Evolutionary conservation across 805 yeast species (phyloP), one percentile per base, ranked within the genome.

Genomic region (Saccharomycopsis javanensis): DNA sequence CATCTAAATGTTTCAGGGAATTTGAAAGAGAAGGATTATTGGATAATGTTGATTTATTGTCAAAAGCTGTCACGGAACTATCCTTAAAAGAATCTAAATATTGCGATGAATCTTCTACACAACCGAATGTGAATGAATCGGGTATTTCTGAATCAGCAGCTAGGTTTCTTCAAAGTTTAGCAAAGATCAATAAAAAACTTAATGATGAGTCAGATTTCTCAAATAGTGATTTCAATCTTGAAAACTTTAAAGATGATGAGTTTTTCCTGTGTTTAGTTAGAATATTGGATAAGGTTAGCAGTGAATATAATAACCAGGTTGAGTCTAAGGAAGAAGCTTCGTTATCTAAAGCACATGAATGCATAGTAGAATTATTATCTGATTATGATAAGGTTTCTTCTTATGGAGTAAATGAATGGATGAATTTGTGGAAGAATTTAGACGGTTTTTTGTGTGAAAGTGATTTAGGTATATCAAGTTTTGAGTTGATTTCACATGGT

Each of bases 11-110:
- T 57, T 64, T 81, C 5, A 64, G 67, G 0, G 75, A 72, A 7
- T 79, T 88, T 60, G 85, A 79, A 63, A 77, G 86, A 56, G 95
- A 88, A 64, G 96, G 96, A 0, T 68, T 86, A n/a, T 66, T 84
- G 3, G 68, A 75, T 16, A 88, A 84, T 64, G 72, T 78, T 8
- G 62, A 69, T 1, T 58, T 64, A 0, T 68, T 81, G 3, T 55
- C 71, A 8, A 69, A 68, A 27, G 61, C 64, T 7, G 61, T 61
- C 35, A 63, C 38, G 52, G 65, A 59, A 8, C 48, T 42, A 8
- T 42, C 48, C 50, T 59, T 63, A 53, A 64, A 63, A 53, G 63
- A 55, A 30, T 37, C 33, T 8, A 52, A 35, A 13, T 42, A 42
- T 42, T 42, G 48, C 25, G 48, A n/a, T 8, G 48, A 42, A 42